phyloP scores from a whole-genome alignment of 176 grass and related monocot genomes.

The Cenchrus fungigraminus region DNA sequence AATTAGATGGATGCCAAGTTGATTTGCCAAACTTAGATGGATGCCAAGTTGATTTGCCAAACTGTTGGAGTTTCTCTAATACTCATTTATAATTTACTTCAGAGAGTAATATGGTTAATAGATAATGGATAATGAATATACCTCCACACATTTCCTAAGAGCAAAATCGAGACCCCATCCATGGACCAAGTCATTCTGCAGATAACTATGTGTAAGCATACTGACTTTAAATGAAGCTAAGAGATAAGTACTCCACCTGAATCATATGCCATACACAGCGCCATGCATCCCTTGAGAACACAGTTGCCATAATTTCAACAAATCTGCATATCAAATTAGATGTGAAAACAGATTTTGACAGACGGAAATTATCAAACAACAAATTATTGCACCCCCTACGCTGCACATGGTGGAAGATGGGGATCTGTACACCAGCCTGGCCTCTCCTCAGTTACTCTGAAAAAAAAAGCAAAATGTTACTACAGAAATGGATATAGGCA shows the following conservation, averaged over 20 bases:
- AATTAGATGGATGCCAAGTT: too few relatives aligned
- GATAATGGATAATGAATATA: constrained; percentile 41
- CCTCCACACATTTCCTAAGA: constrained; percentile 74
- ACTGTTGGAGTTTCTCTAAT: too few relatives aligned
- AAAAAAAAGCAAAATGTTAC: constrained; percentile 35
- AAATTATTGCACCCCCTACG: constrained; percentile 51
- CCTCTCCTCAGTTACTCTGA: constrained; percentile 85
- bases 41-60: too few relatives aligned
- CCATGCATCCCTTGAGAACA: constrained; percentile 89
- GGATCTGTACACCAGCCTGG: constrained; percentile 89
- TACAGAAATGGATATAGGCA: constrained; percentile 10
- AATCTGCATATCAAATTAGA: constrained; percentile 58
- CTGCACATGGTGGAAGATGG: constrained; percentile 94
- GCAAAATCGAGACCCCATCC: constrained; percentile 93
- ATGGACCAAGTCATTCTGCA: constrained; percentile 90
- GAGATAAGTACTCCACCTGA: constrained; percentile 49
- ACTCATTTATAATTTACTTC: constrained; percentile 1
- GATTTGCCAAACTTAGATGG: too few relatives aligned
- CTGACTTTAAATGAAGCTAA: constrained; percentile 23
- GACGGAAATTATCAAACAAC: constrained; percentile 26
- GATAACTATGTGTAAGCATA: neutral
- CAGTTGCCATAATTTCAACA: constrained; percentile 89
- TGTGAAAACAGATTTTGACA: constrained; percentile 26
- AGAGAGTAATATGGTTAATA: constrained; percentile 4
- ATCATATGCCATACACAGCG: constrained; percentile 97